A percentile compares a stretch with the other conserved stretches of the same genome.
Evolutionary conservation across 1,284 basidiomycete species (phyloP).

Genomic region (Xerocomus minutiporus): DNA sequence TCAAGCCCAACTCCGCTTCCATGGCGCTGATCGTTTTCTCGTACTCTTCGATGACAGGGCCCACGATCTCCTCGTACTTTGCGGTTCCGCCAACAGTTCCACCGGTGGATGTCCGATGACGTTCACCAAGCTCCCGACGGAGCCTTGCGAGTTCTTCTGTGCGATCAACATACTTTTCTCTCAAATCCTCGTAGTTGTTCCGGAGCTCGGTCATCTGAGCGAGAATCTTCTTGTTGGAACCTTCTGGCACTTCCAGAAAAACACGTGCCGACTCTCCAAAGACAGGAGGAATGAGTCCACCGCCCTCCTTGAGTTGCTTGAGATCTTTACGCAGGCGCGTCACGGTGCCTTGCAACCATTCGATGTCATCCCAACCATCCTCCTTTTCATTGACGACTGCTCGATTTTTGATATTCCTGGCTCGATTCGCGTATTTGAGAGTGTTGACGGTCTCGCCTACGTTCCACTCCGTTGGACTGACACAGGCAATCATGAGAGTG

Average conservation of each 20-base stretch:
- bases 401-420: constrained; percentile 94
- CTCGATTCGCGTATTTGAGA: constrained; percentile 96
- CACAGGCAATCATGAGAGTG: constrained; percentile 98
- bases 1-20: constrained; percentile 90
- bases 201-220: constrained; percentile 75
- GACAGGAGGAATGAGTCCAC: constrained; percentile 26
- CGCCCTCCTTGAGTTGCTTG: constrained; percentile 73
- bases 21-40: constrained; percentile 95
- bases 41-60: constrained; percentile 97
- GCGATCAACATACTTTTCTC: constrained; percentile 80
- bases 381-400: constrained; percentile 92
- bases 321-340: constrained; percentile 79
- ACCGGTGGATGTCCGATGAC: constrained; percentile 55
- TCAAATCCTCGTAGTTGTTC: constrained; percentile 77
- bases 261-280: constrained; percentile 28
- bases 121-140: constrained; percentile 71
- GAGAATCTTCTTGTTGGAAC: constrained; percentile 65
- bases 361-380: constrained; percentile 97
- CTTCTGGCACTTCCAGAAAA: constrained; percentile 41
- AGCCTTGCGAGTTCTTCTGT: constrained; percentile 83
- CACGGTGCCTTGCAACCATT: constrained; percentile 89
- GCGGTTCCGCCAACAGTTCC: constrained; percentile 66
- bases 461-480: constrained; percentile 95
- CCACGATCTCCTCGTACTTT: constrained; percentile 94
- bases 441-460: constrained; percentile 94